Evolutionary conservation across 2,329 filamentous ascomycete species (phyloP).

Genomic region (Raffaelea arxii): DNA sequence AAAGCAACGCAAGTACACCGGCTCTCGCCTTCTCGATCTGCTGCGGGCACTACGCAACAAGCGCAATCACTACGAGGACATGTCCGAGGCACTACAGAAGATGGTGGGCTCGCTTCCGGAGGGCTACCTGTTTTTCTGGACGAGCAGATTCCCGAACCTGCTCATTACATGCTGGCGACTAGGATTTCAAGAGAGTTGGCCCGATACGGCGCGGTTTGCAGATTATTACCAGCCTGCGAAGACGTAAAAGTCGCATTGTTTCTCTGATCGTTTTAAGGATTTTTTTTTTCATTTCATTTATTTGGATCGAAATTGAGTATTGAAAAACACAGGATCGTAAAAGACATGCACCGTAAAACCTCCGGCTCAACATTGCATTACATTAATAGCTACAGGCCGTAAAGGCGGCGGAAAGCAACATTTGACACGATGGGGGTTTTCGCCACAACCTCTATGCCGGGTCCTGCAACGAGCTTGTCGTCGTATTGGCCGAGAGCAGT

Average conservation of each 20-base stretch:
- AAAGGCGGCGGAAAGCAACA: slow-evolving; percentile 7
- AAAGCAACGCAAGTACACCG: slow-evolving; percentile 92
- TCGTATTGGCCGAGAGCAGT: slow-evolving; percentile 33
- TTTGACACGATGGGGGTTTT: slow-evolving; percentile 8
- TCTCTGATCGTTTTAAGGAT: neutral
- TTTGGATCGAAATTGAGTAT: neutral
- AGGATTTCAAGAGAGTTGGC: slow-evolving; percentile 55
- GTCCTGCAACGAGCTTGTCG: slow-evolving; percentile 13
- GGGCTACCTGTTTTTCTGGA: slow-evolving; percentile 80
- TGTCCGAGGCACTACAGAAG: slow-evolving; percentile 67
- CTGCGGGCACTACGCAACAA: slow-evolving; percentile 88
- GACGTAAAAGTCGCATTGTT: neutral
- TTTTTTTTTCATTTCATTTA: neutral
- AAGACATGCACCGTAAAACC: too few species aligned
- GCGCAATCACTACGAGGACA: slow-evolving; percentile 95
- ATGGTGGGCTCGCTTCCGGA: slow-evolving; percentile 65
- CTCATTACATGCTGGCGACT: slow-evolving; percentile 72
- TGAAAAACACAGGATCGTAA: too few species aligned
- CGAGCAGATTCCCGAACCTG: slow-evolving; percentile 65
- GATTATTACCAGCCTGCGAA: slow-evolving; percentile 55
- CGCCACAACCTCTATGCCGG: slow-evolving; percentile 18
- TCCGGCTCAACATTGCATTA: too few species aligned
- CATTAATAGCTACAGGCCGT: neutral
- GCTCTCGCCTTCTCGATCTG: slow-evolving; percentile 72
- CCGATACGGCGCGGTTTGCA: slow-evolving; percentile 55